Conservation (phyloP, 1,139 yeast genomes). For the Barnettozyma hawaiiensis region DNA sequence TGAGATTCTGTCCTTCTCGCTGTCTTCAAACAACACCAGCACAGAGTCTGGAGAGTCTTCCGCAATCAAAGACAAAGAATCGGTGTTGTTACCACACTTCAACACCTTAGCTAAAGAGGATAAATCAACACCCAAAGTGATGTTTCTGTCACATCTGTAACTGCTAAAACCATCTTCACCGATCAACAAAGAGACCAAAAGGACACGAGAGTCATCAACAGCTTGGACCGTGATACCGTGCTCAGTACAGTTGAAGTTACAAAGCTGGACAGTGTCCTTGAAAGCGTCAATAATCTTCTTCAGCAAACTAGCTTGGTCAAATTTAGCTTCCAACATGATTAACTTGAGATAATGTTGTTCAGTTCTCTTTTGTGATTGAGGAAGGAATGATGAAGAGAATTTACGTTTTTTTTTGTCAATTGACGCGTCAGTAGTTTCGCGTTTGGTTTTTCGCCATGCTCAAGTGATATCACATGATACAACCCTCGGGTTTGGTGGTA, state of each 20-base stretch:
- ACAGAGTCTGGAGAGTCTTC: conserved; percentile 88
- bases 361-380: background rate
- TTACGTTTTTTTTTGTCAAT: background rate
- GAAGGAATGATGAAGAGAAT: background rate
- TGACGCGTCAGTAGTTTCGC: conserved; percentile 5
- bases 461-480: background rate
- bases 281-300: conserved; percentile 90
- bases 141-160: conserved; percentile 92
- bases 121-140: conserved; percentile 88
- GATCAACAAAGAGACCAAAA: conserved; percentile 80
- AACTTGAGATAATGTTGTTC: background rate
- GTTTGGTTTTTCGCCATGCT: background rate
- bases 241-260: conserved; percentile 95
- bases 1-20: conserved; percentile 83
- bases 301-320: conserved; percentile 85
- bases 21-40: conserved; percentile 82
- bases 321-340: conserved; percentile 91
- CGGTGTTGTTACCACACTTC: conserved; percentile 88
- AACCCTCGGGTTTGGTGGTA: background rate
- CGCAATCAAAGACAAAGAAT: conserved; percentile 81
- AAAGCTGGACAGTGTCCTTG: conserved; percentile 87
- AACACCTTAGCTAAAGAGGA: conserved; percentile 82
- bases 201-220: conserved; percentile 94
- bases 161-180: conserved; percentile 89
- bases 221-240: conserved; percentile 96